phyloP scores from a whole-genome alignment of 2,329 filamentous ascomycete genomes.

The Epichloe hybrida region DNA sequence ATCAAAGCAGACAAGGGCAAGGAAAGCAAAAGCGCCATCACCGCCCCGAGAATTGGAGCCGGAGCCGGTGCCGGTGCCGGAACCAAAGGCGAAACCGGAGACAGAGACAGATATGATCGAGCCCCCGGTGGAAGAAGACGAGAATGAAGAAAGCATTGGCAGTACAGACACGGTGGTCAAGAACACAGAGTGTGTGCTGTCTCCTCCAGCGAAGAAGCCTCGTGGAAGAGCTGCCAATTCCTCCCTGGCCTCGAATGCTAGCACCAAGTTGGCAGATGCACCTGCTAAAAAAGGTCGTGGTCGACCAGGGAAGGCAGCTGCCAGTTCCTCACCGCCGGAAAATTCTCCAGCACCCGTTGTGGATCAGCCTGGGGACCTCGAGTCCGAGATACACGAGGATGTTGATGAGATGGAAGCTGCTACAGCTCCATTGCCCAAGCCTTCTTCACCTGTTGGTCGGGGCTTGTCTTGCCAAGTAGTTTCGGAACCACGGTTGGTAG shows the following conservation, averaged over 20 bases:
- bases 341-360: not conserved
- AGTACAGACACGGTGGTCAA: conserved; percentile 31
- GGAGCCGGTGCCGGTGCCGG: not conserved
- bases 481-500: conserved; percentile 5
- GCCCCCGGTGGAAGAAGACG: conserved; percentile 11
- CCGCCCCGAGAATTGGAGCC: not conserved
- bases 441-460: not conserved
- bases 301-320: conserved; percentile 14
- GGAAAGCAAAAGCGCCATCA: conserved; percentile 27
- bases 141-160: conserved; percentile 17
- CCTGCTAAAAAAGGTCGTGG: conserved; percentile 18
- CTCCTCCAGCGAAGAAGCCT: conserved; percentile 12
- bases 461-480: not conserved
- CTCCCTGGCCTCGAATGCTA: conserved; percentile 13
- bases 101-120: conserved; percentile 7
- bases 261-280: conserved; percentile 6
- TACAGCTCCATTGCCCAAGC: not conserved
- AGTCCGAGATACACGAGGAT: conserved; percentile 3
- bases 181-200: conserved; percentile 14
- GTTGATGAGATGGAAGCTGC: not conserved
- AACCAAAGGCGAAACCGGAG: conserved; percentile 9
- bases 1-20: conserved; percentile 36
- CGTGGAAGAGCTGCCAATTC: conserved; percentile 12
- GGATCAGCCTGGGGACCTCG: conserved; percentile 7
- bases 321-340: not conserved